Base-by-base conservation (phyloP, 306 rosid genomes). In the Quercus alba region DNA sequence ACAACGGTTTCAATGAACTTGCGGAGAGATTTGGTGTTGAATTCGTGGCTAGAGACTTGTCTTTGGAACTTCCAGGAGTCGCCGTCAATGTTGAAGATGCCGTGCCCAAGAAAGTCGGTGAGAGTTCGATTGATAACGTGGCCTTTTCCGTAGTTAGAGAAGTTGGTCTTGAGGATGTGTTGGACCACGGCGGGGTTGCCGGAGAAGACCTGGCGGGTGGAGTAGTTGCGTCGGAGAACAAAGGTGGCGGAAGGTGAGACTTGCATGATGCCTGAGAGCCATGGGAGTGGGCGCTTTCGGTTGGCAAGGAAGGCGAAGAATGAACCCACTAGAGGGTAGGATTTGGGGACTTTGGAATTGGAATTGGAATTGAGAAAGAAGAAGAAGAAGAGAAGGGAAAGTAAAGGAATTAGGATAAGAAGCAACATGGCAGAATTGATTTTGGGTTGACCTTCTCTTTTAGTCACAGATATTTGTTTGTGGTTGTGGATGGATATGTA, bases 51-150 rank as follows among this genome's bases (percentile, higher is more conserved):
- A 5, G 81, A 78, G 70, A 86, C 75, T 56, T 86, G 85, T 5
- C 90, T 52, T 57, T 86, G 90, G 81, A 81, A 74, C 81, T 84
- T 86, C 87, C 90, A 84, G 55, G 4, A 51, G 23, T 84, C 72
- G 20, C 85, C 90, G 75, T 83, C 85, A 38, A 67, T 77, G 67
- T 38, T 71, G 72, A 38, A 38, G 46, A 38, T 38, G 46, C 46
- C 46, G 46, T 38, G 46, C 11, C 46, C 46, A 38, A 38, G 85
- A 56, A 86, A 75, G 51, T 86, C 87, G 0, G 41, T 11, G 25
- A 78, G 64, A 13, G 31, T 46, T 19, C 19, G 11, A 18, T 79
- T 55, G 64, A 55, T 14, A 35, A 38, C 1, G 13, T 70, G 26
- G 26, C 87, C 84, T 5, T 86, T 86, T 12, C 62, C 69, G 82